A percentile compares a stretch with the other conserved stretches of the same genome.
These are phyloP conservation scores for Sporothrix inflata DNA, from an alignment of 2,329 filamentous ascomycete genomes.

Conservation along the genomic window DNA sequence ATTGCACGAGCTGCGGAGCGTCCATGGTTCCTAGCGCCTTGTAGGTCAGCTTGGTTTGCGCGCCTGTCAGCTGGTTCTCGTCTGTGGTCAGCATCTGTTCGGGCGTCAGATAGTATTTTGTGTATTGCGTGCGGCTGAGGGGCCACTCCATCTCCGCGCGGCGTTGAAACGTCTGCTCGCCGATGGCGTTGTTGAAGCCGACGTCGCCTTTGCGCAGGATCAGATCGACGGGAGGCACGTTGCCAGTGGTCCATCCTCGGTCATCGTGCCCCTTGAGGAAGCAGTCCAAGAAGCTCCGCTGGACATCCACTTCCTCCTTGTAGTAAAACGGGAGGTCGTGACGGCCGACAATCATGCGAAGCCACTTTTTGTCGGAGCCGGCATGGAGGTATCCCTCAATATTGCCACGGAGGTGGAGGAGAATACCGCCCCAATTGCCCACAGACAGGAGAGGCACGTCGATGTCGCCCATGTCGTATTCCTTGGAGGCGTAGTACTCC, in stretches of 20 bases:
- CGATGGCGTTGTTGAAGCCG: conserved; percentile 66
- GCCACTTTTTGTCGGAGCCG: conserved; percentile 68
- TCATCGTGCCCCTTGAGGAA: conserved; percentile 70
- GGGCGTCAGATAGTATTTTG: conserved; percentile 60
- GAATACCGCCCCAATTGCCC: conserved; percentile 72
- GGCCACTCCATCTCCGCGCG: conserved; percentile 68
- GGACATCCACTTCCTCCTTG: conserved; percentile 67
- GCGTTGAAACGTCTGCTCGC: conserved; percentile 58
- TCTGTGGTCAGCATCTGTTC: conserved; percentile 44
- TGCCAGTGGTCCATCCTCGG: conserved; percentile 63
- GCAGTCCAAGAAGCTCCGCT: conserved; percentile 69
- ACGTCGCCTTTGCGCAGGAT: conserved; percentile 68
- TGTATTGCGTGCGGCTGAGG: conserved; percentile 66
- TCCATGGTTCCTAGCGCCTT: conserved; percentile 61
- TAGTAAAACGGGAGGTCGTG: conserved; percentile 77
- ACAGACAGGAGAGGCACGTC: conserved; percentile 68
- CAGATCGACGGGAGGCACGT: conserved; percentile 62
- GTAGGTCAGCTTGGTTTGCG: conserved; percentile 52
- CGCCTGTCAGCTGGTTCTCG: not conserved
- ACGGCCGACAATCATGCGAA: conserved; percentile 69
- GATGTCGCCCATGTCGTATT: conserved; percentile 67
- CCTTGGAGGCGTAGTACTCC: conserved; percentile 65
- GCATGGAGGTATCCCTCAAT: conserved; percentile 66
- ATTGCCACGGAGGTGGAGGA: conserved; percentile 70
- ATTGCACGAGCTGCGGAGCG: conserved; percentile 54